phyloP scores from a whole-genome alignment of 257 asterid species.

The Plectranthus barbatus region DNA sequence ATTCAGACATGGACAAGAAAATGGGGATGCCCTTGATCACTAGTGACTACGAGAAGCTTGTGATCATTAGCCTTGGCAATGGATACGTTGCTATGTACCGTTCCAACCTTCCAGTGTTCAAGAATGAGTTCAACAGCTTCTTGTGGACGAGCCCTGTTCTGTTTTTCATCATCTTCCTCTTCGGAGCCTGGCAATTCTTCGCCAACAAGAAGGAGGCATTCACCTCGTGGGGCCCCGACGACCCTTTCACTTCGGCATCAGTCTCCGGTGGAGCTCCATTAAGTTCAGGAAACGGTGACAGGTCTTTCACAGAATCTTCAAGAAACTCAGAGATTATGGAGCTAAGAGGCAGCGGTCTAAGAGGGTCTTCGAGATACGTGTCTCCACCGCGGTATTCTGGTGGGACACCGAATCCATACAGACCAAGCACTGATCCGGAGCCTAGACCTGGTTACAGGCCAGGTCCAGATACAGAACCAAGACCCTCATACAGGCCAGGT shows the following conservation, averaged over 20 bases:
- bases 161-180: slow-evolving; percentile 73
- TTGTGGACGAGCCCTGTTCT: slow-evolving; percentile 85
- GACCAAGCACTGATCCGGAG: slow-evolving; percentile 41
- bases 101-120: slow-evolving; percentile 73
- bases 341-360: slow-evolving; percentile 43
- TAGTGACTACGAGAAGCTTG: slow-evolving; percentile 69
- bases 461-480: slow-evolving; percentile 39
- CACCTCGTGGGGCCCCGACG: slow-evolving; percentile 92
- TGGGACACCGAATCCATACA: slow-evolving; percentile 21
- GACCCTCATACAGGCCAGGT: slow-evolving; percentile 37
- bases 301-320: slow-evolving; percentile 53
- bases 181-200: slow-evolving; percentile 82
- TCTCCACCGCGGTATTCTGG: slow-evolving; percentile 48
- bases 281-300: slow-evolving; percentile 38
- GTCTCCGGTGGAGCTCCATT: slow-evolving; percentile 39
- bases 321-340: slow-evolving; percentile 65
- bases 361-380: slow-evolving; percentile 60
- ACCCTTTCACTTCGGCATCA: slow-evolving; percentile 47
- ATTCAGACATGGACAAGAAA: slow-evolving; percentile 14
- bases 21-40: slow-evolving; percentile 42
- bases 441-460: slow-evolving; percentile 50
- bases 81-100: slow-evolving; percentile 76
- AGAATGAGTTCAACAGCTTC: slow-evolving; percentile 68
- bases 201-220: slow-evolving; percentile 90
- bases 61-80: slow-evolving; percentile 54